Conservation (phyloP, 164 flowering plant genomes). For the Vitis labrusca region DNA sequence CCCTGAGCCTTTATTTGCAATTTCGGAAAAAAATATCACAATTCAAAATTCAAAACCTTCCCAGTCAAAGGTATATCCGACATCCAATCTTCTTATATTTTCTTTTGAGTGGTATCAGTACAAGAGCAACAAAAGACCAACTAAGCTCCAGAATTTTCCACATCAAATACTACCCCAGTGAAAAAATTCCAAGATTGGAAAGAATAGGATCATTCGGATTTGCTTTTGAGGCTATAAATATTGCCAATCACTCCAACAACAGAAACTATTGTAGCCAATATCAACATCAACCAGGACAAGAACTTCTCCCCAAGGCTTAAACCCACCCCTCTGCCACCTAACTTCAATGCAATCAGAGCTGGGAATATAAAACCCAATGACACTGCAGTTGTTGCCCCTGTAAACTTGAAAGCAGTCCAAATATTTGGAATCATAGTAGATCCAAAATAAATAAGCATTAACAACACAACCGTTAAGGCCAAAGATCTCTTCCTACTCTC, state of each 20-base stretch:
- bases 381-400: slow-evolving; percentile 95
- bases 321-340: slow-evolving; percentile 41
- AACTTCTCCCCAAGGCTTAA: slow-evolving; percentile 46
- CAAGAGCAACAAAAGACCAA: too few relatives aligned
- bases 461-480: slow-evolving; percentile 54
- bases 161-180: background rate
- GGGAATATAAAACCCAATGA: slow-evolving; percentile 94
- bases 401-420: slow-evolving; percentile 97
- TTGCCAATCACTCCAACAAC: slow-evolving; percentile 81
- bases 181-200: background rate
- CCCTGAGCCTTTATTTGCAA: too few relatives aligned
- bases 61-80: too few relatives aligned
- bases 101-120: too few relatives aligned
- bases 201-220: slow-evolving; percentile 34
- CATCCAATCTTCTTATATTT: too few relatives aligned
- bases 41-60: too few relatives aligned
- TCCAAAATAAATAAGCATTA: slow-evolving; percentile 63
- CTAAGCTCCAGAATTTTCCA: too few relatives aligned
- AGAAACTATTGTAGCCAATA: slow-evolving; percentile 67
- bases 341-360: slow-evolving; percentile 66
- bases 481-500: slow-evolving; percentile 83
- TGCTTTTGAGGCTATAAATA: slow-evolving; percentile 52
- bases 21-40: too few relatives aligned
- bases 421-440: slow-evolving; percentile 93
- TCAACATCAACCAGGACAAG: slow-evolving; percentile 70